Conservation (phyloP, 345 rosid genomes). For the Eucalyptus pumila region DNA sequence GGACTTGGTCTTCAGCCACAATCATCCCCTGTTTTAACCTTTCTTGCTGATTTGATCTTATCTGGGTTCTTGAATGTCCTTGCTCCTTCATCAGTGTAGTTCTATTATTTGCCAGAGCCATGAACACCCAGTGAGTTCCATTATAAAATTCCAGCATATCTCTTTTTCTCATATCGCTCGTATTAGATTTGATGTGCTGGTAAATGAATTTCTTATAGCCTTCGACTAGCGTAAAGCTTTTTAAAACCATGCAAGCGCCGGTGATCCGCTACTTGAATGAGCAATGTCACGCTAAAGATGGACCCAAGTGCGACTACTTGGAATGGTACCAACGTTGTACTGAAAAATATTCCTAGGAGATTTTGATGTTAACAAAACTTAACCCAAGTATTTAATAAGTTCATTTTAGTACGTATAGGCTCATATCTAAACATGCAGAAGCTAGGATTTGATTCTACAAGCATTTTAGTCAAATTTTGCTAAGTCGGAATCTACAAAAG, state of each 20-base stretch:
- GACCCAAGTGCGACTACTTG: background rate
- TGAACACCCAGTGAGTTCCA: background rate
- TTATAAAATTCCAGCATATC: background rate
- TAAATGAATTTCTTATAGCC: background rate
- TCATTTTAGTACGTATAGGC: background rate
- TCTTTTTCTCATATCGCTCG: background rate
- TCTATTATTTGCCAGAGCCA: background rate
- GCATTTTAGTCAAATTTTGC: background rate
- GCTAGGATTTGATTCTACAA: background rate
- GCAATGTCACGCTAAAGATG: background rate
- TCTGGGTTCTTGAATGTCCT: background rate
- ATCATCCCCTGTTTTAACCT: background rate
- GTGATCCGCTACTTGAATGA: background rate
- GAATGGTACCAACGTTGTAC: background rate
- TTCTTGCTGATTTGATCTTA: background rate
- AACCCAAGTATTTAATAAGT: background rate
- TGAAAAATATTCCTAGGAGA: background rate
- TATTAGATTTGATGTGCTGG: background rate
- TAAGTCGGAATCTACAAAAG: background rate
- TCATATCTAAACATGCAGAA: background rate
- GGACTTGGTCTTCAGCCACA: background rate
- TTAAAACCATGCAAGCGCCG: background rate
- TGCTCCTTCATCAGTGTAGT: background rate
- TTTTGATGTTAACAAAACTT: background rate
- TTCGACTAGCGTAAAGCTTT: background rate